Percentiles rank a stretch among this genome's conserved stretches.
Conservation (phyloP, 768 basidiomycete species). For the Agaricus sinodeliciosus region DNA sequence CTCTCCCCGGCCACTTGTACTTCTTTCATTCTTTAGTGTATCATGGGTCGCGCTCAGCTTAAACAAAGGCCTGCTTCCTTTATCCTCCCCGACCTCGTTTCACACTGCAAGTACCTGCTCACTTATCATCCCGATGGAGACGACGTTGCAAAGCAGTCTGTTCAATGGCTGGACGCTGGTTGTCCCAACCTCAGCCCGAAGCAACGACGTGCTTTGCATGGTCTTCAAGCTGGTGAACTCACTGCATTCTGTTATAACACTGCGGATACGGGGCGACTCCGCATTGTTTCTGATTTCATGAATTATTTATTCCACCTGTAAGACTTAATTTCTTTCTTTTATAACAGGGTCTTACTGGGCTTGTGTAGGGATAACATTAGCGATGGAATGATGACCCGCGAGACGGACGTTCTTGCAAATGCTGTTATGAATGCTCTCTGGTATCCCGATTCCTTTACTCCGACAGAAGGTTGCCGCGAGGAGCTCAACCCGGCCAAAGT, state of each 20-base stretch:
- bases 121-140: constrained; percentile 40
- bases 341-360: constrained; percentile 10
- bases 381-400: constrained; percentile 67
- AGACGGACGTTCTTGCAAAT: constrained; percentile 51
- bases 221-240: constrained; percentile 60
- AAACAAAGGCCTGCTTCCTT: constrained; percentile 28
- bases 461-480: constrained; percentile 37
- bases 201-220: constrained; percentile 41
- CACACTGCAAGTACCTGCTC: constrained; percentile 41
- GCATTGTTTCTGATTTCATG: constrained; percentile 66
- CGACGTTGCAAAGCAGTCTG: constrained; percentile 38
- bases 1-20: constrained; percentile 1
- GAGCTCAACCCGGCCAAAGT: constrained; percentile 55
- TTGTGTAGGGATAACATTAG: constrained; percentile 59
- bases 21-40: constrained; percentile 6
- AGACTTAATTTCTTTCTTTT: constrained; percentile 17
- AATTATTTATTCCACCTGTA: constrained; percentile 51
- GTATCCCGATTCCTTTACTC: constrained; percentile 45
- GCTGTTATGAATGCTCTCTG: constrained; percentile 69
- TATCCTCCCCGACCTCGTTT: constrained; percentile 49
- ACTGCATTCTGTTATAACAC: constrained; percentile 60
- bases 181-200: constrained; percentile 40
- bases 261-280: constrained; percentile 48
- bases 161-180: constrained; percentile 41
- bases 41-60: constrained; percentile 1